These are phyloP conservation scores for Phytophthora hybrid DNA, from an alignment of 352 stramenopile species.

Conservation along the genomic window DNA sequence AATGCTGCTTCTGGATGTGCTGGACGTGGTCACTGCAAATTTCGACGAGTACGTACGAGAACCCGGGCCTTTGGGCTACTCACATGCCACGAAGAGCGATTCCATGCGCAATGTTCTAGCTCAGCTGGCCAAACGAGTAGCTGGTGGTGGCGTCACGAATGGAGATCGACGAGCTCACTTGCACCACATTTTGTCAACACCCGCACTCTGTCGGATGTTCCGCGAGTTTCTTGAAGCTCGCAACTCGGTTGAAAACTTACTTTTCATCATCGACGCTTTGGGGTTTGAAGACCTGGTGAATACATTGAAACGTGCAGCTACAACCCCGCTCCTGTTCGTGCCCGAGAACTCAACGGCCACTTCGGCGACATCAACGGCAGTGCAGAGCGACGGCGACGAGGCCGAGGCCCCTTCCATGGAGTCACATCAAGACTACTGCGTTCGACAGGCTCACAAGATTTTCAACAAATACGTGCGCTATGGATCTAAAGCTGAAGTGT, in stretches of 20 bases:
- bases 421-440: conserved; percentile 65
- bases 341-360: conserved; percentile 12
- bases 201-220: conserved; percentile 61
- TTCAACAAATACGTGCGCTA: conserved; percentile 84
- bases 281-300: conserved; percentile 75
- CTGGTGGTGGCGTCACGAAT: conserved; percentile 29
- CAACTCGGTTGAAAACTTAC: conserved; percentile 68
- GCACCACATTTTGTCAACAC: conserved; percentile 61
- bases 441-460: conserved; percentile 75
- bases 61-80: conserved; percentile 50
- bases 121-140: conserved; percentile 51
- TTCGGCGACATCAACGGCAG: not conserved
- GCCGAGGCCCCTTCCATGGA: conserved; percentile 15
- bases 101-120: conserved; percentile 68
- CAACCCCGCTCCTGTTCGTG: conserved; percentile 13
- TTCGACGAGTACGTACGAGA: conserved; percentile 69
- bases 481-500: conserved; percentile 76
- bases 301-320: conserved; percentile 46
- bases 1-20: conserved; percentile 68
- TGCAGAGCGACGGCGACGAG: not conserved
- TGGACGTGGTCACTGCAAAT: conserved; percentile 60
- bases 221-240: conserved; percentile 62
- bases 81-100: conserved; percentile 41
- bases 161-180: conserved; percentile 59
- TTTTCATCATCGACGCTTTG: conserved; percentile 76